Percentiles rank a stretch among this genome's conserved stretches.
Conservation (phyloP, 176 grass and related monocot species). For the Chrysopogon serrulatus region DNA sequence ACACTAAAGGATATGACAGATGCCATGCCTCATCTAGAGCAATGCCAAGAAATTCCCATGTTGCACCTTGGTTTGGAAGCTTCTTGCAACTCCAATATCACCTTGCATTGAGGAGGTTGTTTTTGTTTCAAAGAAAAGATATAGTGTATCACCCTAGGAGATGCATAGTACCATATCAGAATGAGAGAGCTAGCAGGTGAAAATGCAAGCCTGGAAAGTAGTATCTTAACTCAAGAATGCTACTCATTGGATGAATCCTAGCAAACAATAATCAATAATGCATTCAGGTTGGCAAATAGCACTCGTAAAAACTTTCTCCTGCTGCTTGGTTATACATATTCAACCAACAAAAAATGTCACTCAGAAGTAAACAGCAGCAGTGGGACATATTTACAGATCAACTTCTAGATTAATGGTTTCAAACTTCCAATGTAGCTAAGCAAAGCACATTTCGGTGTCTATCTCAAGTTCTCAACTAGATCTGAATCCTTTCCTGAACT, state of each 20-base stretch:
- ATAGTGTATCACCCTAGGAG: constrained; percentile 58
- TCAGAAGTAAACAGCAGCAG: not conserved
- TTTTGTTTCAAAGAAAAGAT: constrained; percentile 97
- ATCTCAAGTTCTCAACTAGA: not conserved
- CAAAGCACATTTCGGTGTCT: not conserved
- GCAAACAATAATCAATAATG: not conserved
- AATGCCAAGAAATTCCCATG: constrained; percentile 97
- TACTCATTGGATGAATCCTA: not conserved
- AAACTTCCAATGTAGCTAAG: not conserved
- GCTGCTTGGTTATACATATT: not conserved
- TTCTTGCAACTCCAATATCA: constrained; percentile 95
- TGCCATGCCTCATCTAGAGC: constrained; percentile 91
- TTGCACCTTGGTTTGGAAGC: constrained; percentile 77
- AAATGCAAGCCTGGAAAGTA: not conserved
- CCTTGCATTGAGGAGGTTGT: constrained; percentile 66
- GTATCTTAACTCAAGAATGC: not conserved
- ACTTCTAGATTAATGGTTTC: not conserved
- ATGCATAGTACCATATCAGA: constrained; percentile 25
- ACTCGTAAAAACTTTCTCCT: not conserved
- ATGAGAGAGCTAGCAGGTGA: not conserved
- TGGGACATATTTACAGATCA: not conserved
- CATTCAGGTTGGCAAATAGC: not conserved
- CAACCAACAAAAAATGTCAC: too few relatives aligned
- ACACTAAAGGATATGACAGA: constrained; percentile 95
- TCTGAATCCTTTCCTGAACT: not conserved